A percentile compares a stretch with the other conserved stretches of the same genome.
Evolutionary conservation across 164 flowering plant species (phyloP).

Genomic region (Taxillus chinensis): DNA sequence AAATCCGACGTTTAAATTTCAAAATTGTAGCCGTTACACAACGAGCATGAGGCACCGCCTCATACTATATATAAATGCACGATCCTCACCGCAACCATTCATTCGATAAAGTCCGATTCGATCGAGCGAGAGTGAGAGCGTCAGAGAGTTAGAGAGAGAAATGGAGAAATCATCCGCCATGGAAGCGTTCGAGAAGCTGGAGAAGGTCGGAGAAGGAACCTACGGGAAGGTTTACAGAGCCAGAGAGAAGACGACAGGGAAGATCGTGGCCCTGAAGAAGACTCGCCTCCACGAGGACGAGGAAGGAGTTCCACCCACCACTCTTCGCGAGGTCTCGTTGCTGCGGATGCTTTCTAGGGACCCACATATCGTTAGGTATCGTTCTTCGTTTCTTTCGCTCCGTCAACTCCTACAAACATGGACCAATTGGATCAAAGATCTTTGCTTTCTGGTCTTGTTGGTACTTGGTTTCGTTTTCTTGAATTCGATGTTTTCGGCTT

Average conservation of each 20-base stretch:
- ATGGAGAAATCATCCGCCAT: conserved; percentile 35
- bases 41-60: not conserved
- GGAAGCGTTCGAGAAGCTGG: conserved; percentile 91
- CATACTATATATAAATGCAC: not conserved
- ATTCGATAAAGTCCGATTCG: not conserved
- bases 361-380: conserved; percentile 77
- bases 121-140: conserved; percentile 10
- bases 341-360: conserved; percentile 82
- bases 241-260: conserved; percentile 70
- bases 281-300: conserved; percentile 87
- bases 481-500: not conserved
- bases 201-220: conserved; percentile 97
- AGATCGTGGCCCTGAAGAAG: conserved; percentile 92
- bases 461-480: not conserved
- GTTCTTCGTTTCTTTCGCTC: not conserved
- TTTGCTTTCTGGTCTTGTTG: not conserved
- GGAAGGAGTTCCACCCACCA: conserved; percentile 92
- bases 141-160: conserved; percentile 8
- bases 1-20: not conserved
- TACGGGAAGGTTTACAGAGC: conserved; percentile 95
- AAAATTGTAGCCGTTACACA: not conserved
- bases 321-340: conserved; percentile 85
- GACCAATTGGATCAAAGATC: not conserved
- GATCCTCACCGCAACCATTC: not conserved
- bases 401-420: not conserved